Evolutionary conservation across 768 basidiomycete genomes (phyloP).

Genomic region (Mycena polygramma): DNA sequence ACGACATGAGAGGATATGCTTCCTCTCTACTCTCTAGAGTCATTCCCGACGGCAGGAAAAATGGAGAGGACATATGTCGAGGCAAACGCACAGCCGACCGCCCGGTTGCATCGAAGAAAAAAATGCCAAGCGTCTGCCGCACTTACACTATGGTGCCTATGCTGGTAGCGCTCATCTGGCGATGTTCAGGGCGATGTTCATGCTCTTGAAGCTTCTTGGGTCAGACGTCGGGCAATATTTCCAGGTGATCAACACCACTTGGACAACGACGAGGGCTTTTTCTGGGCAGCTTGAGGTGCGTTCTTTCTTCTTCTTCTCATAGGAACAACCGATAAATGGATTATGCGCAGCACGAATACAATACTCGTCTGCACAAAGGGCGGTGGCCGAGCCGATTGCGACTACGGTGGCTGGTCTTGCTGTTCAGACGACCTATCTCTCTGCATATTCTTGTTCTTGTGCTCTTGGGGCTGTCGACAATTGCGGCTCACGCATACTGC

Average conservation of each 20-base stretch:
- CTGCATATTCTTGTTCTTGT: background rate
- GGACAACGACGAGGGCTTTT: background rate
- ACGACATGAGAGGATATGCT: background rate
- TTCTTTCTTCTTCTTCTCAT: conserved; percentile 10
- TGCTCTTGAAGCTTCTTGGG: background rate
- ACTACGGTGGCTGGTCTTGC: conserved; percentile 11
- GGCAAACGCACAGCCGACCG: background rate
- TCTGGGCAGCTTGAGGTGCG: background rate
- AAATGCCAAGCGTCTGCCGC: background rate
- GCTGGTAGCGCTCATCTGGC: background rate
- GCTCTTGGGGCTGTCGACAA: background rate
- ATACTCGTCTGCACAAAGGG: background rate
- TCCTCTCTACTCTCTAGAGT: background rate
- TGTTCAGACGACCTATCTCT: background rate
- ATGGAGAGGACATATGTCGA: background rate
- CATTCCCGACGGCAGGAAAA: conserved; percentile 5
- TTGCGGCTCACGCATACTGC: background rate
- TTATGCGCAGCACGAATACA: background rate
- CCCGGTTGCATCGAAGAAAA: background rate
- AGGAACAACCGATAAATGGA: background rate
- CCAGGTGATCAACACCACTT: background rate
- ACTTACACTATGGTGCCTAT: background rate
- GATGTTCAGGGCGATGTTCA: background rate
- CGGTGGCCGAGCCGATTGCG: background rate
- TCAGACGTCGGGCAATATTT: background rate